Evolutionary conservation across 2,329 filamentous ascomycete species (phyloP).

Genomic region (Davidsoniella virescens): DNA sequence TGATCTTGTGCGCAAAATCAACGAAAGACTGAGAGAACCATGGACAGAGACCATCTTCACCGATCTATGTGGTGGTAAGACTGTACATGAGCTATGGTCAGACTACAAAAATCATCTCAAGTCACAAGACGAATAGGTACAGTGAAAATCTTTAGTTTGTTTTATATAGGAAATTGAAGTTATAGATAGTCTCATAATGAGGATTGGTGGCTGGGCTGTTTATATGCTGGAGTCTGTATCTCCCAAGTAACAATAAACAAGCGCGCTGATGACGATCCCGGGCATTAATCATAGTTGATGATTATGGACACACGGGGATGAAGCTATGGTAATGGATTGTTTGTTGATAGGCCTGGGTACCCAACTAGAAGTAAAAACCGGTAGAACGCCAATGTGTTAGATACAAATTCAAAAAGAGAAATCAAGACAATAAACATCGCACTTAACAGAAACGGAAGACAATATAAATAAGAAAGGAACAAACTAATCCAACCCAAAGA

Average conservation of each 20-base stretch:
- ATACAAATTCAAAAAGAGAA: not conserved
- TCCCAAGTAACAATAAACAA: too few relatives aligned
- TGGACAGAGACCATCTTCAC: conserved; percentile 46
- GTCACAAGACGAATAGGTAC: not conserved
- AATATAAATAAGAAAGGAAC: not conserved
- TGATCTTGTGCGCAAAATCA: conserved; percentile 45
- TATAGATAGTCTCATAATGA: too few relatives aligned
- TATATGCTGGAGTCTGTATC: too few relatives aligned
- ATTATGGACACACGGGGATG: too few relatives aligned
- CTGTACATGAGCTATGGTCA: conserved; percentile 54
- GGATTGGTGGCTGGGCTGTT: too few relatives aligned
- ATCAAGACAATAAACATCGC: not conserved
- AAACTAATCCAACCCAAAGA: not conserved
- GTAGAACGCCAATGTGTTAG: too few relatives aligned
- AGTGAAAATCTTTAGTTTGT: not conserved
- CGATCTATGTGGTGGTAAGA: conserved; percentile 42
- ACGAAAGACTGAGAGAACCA: conserved; percentile 47
- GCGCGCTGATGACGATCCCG: too few relatives aligned
- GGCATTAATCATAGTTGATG: too few relatives aligned
- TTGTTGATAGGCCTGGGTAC: too few relatives aligned
- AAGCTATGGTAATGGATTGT: too few relatives aligned
- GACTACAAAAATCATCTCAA: not conserved
- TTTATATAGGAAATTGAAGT: not conserved
- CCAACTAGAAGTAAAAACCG: too few relatives aligned
- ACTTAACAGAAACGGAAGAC: not conserved